Evolutionary conservation across 2,329 filamentous ascomycete genomes (phyloP), one percentile per base, ranked within the genome.

Genomic region (Onygenales sp.): DNA sequence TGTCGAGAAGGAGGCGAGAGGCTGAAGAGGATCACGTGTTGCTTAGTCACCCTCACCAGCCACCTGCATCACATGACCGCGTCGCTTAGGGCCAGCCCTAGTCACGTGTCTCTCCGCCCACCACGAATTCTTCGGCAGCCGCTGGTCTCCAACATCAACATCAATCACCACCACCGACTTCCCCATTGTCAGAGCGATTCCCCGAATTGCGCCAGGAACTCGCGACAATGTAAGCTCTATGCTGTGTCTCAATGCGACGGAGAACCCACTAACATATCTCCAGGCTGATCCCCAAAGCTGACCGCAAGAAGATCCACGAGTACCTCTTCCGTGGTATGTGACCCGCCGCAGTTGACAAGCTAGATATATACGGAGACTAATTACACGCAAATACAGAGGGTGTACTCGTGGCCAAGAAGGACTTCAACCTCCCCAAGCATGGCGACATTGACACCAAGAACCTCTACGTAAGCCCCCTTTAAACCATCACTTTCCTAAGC

Each of bases 301-400:
- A 98, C 82, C 91, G 94, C 82, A 98, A 98, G 89, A 89, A 90
- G 87, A 97, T 98, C 81, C 93, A 98, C 85, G 92, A 92, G 87
- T 95, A 92, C 87, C 89, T 98, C 84, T 95, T 95, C 86, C 86
- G 87, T 71, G 88, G 87, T 90, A 72, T 70, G 72, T 71, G 61
- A 21, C 27, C 43, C 6, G 41, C n/a, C 47, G 11, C 46, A 41
- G 13, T 46, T 33, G 31, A 32, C 21, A 32, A 39, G 5, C 5
- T 48, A 35, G 2, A 32, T 38, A 49, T 49, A 39, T 39, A 17
- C 43, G 27, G 45, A 9, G n/a, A 39, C 39, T 50, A 53, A 51
- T 53, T 50, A 59, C 48, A 43, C 38, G 47, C 11, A 33, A 41
- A 52, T 66, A 67, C 63, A 82, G 82, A 86, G 80, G 83, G 83